Base-by-base conservation (phyloP, 306 rosid genomes). In the Fragaria nilgerrensis region DNA sequence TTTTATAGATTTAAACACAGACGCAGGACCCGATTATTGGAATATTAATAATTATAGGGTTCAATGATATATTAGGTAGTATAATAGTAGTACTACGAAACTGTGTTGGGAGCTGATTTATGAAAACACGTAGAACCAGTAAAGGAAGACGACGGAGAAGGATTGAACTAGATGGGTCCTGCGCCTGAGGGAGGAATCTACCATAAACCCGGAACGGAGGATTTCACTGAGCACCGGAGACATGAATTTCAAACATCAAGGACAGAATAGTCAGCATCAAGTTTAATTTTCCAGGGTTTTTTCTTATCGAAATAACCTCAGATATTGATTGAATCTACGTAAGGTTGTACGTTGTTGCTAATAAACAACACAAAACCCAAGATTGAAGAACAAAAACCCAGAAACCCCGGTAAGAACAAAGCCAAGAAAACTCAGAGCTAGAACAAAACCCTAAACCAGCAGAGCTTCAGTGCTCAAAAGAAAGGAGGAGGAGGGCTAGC, bases 61-160 rank as follows among this genome's bases (percentile, higher is more conserved):
- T 20, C 59, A 4, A 29, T 73, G 20, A 49, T 12, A 9, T 15
- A 62, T 2, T 10, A 29, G 32, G 53, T 43, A 3, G 7, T 39
- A 50, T 84, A 84, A n/a, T 66, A 76, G 48, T 29, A 69, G 29
- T 44, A 65, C 34, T 41, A 2, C 12, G 12, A 52, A 13, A 66
- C 16, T 13, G 48, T 10, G 14, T 0, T 44, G 5, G 48, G 48
- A 44, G 34, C 73, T 45, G 72, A 68, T 79, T 85, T 82, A 80
- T 86, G 98, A 93, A 43, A 93, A 93, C 44, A 90, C 98, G 68
- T 93, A 93, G 82, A 93, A 93, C 98, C 98, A 93, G 85, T 93
- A 87, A 41, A 93, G 97, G 82, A 93, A 93, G 17, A 91, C 89
- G 27, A 93, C 96, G 5, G 98, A 93, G 90, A 93, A 91, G 65